Evolutionary conservation across 305 asterid genomes (phyloP).

Genomic region (Solanum aculeatissimum): DNA sequence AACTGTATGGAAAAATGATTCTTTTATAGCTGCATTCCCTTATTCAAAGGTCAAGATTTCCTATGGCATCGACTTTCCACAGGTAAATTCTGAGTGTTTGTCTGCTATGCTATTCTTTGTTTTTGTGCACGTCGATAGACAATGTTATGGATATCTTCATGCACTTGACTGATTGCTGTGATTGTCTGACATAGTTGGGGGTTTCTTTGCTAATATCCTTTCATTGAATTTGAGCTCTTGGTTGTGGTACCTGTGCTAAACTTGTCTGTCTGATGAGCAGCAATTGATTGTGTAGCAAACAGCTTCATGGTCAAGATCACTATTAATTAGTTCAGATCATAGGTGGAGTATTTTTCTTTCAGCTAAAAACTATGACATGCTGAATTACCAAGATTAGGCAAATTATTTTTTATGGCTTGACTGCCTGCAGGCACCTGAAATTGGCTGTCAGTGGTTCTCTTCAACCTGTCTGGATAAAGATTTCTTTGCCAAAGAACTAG

Average conservation of each 20-base stretch:
- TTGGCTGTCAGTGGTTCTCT: constrained; percentile 90
- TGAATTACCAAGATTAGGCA: not conserved
- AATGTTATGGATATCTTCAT: not conserved
- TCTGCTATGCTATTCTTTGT: not conserved
- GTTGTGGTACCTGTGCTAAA: not conserved
- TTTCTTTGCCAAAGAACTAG: constrained; percentile 51
- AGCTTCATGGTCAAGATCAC: not conserved
- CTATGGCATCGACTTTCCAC: constrained; percentile 81
- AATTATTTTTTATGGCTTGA: not conserved
- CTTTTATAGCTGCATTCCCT: constrained; percentile 80
- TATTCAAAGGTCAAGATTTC: constrained; percentile 40
- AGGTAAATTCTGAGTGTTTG: constrained; percentile 24
- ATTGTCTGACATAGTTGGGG: not conserved
- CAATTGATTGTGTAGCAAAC: not conserved
- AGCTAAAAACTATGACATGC: not conserved
- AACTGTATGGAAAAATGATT: constrained; percentile 51
- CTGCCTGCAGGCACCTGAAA: constrained; percentile 54
- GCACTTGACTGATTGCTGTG: not conserved
- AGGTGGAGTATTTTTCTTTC: not conserved
- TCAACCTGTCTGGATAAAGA: constrained; percentile 32
- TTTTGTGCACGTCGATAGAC: not conserved
- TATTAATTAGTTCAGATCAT: not conserved
- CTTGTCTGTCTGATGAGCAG: not conserved
- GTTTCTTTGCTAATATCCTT: not conserved
- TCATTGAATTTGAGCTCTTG: not conserved